Conservation (phyloP, 176 grass and related monocot genomes). For the Juncus inflexus region DNA sequence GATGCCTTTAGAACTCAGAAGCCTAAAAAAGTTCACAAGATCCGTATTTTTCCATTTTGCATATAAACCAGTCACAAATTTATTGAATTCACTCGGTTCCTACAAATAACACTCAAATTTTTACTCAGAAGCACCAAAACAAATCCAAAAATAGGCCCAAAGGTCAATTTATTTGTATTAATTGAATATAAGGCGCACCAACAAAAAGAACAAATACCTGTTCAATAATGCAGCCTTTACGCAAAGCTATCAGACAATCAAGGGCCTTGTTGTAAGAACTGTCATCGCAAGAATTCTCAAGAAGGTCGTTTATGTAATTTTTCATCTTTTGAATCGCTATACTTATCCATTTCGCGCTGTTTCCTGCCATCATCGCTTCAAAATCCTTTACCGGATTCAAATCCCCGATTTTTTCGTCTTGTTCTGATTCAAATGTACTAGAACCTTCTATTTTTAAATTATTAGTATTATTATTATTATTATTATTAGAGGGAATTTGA, state of each 20-base stretch:
- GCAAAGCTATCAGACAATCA: conserved; percentile 62
- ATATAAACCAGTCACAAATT: conserved; percentile 43
- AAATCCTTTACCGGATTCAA: conserved; percentile 78
- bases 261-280: conserved; percentile 55
- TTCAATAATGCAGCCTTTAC: conserved; percentile 84
- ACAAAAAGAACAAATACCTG: conserved; percentile 45
- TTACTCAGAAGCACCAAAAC: not conserved
- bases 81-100: conserved; percentile 88
- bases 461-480: conserved; percentile 33
- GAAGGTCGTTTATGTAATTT: conserved; percentile 43
- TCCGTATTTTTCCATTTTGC: conserved; percentile 37
- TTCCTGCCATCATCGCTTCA: conserved; percentile 73
- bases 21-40: conserved; percentile 51
- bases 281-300: conserved; percentile 50
- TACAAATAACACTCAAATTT: conserved; percentile 14
- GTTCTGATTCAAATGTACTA: conserved; percentile 21
- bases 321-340: conserved; percentile 77
- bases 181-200: conserved; percentile 6
- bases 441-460: conserved; percentile 32
- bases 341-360: conserved; percentile 60
- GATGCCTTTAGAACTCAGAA: conserved; percentile 59
- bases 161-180: conserved; percentile 5
- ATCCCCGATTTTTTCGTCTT: conserved; percentile 53
- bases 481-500: conserved; percentile 29
- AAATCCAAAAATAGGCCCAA: not conserved